Percentiles rank a stretch among this genome's conserved stretches.
These are phyloP conservation scores for Penicillium canescens DNA, from an alignment of 495 filamentous ascomycete species.

Conservation along the genomic window DNA sequence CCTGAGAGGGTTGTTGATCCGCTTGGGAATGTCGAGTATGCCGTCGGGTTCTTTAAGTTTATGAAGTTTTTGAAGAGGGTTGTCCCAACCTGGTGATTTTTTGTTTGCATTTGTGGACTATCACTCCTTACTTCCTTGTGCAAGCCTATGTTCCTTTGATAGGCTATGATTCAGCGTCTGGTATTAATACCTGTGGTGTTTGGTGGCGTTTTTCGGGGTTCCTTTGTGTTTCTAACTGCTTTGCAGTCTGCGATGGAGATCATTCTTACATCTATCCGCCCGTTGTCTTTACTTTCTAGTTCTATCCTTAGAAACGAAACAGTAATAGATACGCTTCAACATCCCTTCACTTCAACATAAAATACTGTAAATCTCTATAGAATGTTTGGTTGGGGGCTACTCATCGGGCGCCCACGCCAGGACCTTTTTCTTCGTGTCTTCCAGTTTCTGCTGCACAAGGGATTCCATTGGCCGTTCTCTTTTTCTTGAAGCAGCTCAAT, in stretches of 20 bases:
- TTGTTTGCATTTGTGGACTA: too few species aligned
- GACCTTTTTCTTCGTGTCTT: too few species aligned
- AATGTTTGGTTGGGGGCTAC: too few species aligned
- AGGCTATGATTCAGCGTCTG: not conserved
- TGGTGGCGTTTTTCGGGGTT: not conserved
- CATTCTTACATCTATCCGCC: not conserved
- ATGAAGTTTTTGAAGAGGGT: constrained; percentile 61
- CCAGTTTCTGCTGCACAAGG: too few species aligned
- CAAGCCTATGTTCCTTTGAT: not conserved
- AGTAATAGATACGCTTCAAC: too few species aligned
- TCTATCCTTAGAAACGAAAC: too few species aligned
- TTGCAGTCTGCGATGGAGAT: not conserved
- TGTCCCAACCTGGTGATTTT: constrained; percentile 41
- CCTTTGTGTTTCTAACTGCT: not conserved
- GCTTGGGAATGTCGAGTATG: constrained; percentile 58
- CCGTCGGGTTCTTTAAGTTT: constrained; percentile 64
- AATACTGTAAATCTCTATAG: too few species aligned
- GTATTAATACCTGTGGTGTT: not conserved
- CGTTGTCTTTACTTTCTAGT: not conserved
- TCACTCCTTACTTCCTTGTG: not conserved
- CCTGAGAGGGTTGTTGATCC: constrained; percentile 62
- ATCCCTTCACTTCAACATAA: too few species aligned
- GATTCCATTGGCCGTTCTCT: too few species aligned
- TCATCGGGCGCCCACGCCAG: too few species aligned
- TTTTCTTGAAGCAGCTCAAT: too few species aligned